phyloP scores from a whole-genome alignment of 208 protist species.

The Crithidia bombi region DNA sequence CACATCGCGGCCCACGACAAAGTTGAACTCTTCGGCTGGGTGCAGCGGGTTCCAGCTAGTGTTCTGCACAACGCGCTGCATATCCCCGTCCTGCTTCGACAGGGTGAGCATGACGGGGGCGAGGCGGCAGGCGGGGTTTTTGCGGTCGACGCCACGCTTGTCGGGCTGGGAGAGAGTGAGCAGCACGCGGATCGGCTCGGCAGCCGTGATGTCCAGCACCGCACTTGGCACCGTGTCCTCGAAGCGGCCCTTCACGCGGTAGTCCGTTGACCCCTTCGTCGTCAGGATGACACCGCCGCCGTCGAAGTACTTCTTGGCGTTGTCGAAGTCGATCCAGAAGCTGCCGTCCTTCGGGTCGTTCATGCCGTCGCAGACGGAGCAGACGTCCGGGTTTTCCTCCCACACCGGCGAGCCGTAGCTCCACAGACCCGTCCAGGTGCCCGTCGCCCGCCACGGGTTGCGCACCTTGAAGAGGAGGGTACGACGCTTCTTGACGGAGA shows the following conservation, averaged over 20 bases:
- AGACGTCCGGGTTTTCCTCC: constrained; percentile 28
- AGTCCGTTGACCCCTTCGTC: constrained; percentile 33
- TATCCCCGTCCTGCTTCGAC: constrained; percentile 22
- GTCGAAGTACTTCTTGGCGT: constrained; percentile 69
- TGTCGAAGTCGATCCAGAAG: constrained; percentile 59
- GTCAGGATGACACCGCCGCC: constrained; percentile 57
- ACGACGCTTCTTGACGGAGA: constrained; percentile 11
- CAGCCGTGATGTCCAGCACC: constrained; percentile 55
- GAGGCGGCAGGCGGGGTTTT: constrained; percentile 30
- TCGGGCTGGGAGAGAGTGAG: constrained; percentile 74
- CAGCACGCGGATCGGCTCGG: constrained; percentile 36
- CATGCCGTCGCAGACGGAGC: constrained; percentile 12
- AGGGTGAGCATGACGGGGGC: constrained; percentile 70
- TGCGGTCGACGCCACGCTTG: constrained; percentile 52
- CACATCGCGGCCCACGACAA: constrained; percentile 61
- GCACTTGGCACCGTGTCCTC: constrained; percentile 39
- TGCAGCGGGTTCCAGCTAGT: constrained; percentile 38
- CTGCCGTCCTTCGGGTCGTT: constrained; percentile 27
- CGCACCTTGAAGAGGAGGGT: constrained; percentile 51
- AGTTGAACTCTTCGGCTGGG: constrained; percentile 54
- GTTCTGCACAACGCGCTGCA: constrained; percentile 37
- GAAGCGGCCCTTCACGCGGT: constrained; percentile 68
- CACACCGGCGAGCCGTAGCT: constrained; percentile 23
- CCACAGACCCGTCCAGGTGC: constrained; percentile 38
- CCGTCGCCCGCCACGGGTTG: constrained; percentile 36